Evolutionary conservation across 225 moss, liverwort and hornwort genomes (phyloP), one percentile per base, ranked within the genome.

Genomic region (Rhytidiadelphus loreus): DNA sequence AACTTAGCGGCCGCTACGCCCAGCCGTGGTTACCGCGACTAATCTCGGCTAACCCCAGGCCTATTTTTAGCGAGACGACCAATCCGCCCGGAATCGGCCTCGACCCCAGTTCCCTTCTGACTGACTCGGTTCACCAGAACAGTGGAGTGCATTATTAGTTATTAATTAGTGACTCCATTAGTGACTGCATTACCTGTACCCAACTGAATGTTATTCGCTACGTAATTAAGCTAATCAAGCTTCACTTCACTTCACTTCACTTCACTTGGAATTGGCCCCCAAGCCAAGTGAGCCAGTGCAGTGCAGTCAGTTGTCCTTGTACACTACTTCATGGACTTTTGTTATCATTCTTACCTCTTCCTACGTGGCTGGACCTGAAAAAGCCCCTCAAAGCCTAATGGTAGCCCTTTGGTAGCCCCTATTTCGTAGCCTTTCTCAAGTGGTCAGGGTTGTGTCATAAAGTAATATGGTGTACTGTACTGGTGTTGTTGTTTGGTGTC

Each of bases 401-500:
- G 77, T 55, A 50, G 65, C 35, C 39, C 15, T 9, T 41, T 46
- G 46, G n/a, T n/a, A 46, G 9, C 7, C 46, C 46, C 8, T 48
- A 48, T 8, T 48, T n/a, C n/a, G 48, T 48, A 48, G 48, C 48
- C 48, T 48, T 32, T 41, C 41, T 69, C 41, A 37, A 84, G 77
- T 77, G 56, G 58, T 70, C 66, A 30, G 71, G 29, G 44, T 0
- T 30, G 83, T 50, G 84, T 76, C 88, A 85, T 87, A 89, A 89
- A 85, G 84, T 16, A 9, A 20, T 50, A 39, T 30, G 35, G 60
- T 72, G 85, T 85, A 73, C 73, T 72, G 85, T 85, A 73, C 73
- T 83, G 44, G 57, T 13, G 62, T 12, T 62, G 85, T 82, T 87
- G 82, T 85, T 85, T 89, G 92, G 92, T 89, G 82, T 65, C 92